A percentile compares a stretch with the other conserved stretches of the same genome.
Evolutionary conservation across 306 rosid genomes (phyloP).

Genomic region (Vigna trinervia): DNA sequence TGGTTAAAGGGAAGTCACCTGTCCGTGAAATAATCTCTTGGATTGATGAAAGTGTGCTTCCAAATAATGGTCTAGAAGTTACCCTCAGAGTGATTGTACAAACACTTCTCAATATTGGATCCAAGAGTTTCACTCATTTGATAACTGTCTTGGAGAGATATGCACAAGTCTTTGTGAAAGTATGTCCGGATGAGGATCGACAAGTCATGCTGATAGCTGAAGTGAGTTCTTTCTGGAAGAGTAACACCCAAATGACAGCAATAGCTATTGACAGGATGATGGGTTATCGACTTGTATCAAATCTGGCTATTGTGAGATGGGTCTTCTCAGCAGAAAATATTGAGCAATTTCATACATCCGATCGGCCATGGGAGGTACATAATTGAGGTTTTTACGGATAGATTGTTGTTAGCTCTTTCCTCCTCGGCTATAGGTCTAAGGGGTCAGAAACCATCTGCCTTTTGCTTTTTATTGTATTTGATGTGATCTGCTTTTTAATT

Average conservation of each 20-base stretch:
- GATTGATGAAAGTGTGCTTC: constrained; percentile 80
- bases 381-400: constrained; percentile 14
- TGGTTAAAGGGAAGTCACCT: constrained; percentile 90
- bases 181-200: constrained; percentile 86
- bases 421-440: neutral
- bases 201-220: constrained; percentile 90
- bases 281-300: constrained; percentile 95
- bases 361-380: constrained; percentile 97
- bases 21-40: constrained; percentile 88
- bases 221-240: constrained; percentile 86
- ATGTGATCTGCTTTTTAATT: constrained; percentile 29
- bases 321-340: constrained; percentile 84
- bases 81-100: constrained; percentile 80
- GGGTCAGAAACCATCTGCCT: neutral
- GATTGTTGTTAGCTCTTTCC: constrained; percentile 25
- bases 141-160: constrained; percentile 97
- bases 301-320: constrained; percentile 96
- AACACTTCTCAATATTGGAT: constrained; percentile 92
- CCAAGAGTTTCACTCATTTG: constrained; percentile 97
- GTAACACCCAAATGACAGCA: constrained; percentile 93
- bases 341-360: constrained; percentile 87
- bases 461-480: constrained; percentile 32
- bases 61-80: constrained; percentile 81
- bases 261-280: constrained; percentile 98
- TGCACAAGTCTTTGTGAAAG: constrained; percentile 81